Base-by-base conservation (phyloP, 257 asterid genomes). In the Misopates orontium region DNA sequence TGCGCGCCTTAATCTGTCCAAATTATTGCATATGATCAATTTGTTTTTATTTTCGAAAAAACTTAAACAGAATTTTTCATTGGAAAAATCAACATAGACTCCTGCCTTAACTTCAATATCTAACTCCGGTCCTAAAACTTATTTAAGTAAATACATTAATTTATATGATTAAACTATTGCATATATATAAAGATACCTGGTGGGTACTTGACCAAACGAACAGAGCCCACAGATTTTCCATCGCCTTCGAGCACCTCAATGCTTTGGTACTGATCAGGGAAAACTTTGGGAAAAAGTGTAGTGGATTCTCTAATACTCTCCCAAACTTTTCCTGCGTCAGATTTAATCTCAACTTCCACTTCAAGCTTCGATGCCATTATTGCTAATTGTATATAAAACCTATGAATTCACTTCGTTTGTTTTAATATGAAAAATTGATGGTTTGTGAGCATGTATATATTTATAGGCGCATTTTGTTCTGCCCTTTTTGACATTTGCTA, bases 161-260 rank as follows among this genome's bases (percentile, higher is more conserved):
- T n/a, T 12, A 7, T 14, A 57, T 5, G 32, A 5, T 31, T 31
- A 12, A 57, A 15, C 8, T 15, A 57, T 8, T 5, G 32, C n/a
- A n/a, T n/a, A n/a, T n/a, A n/a, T n/a, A n/a, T n/a, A 4, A 40
- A 14, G 1, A 12, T 13, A 89, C 95, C 95, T 55, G 78, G 83
- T 15, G 76, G 69, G 69, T 75, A 88, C 25, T 66, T 83, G 25
- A 91, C 60, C 64, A 88, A 52, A 32, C 91, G 95, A 64, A 91
- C 70, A 1, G 94, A 78, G 70, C 85, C 94, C 12, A 63, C 84
- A 1, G 95, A 79, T 49, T 79, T 76, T 4, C 95, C 96, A 40
- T 91, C 96, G 6, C 98, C 98, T 78, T 86, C 92, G n/a, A 86
- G 56, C n/a, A 86, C 76, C 44, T 91, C 69, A 42, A 91, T 85